Conservation (phyloP, 2,329 filamentous ascomycete species). For the Geosmithia flava region DNA sequence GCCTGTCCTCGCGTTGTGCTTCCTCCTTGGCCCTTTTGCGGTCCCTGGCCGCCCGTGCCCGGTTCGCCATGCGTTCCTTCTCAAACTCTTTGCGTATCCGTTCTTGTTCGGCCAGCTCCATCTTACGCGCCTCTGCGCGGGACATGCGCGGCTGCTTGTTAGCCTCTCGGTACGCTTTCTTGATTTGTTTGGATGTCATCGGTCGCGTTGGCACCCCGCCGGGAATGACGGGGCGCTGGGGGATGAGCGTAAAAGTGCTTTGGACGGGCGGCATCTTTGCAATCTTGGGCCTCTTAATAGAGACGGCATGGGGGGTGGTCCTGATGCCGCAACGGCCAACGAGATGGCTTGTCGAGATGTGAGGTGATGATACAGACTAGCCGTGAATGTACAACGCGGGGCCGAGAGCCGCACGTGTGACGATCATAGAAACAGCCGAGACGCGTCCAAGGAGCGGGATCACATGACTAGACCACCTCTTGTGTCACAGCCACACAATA, state of each 20-base stretch:
- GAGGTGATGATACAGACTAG: not conserved
- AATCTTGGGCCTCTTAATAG: not conserved
- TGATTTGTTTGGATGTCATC: slow-evolving; percentile 29
- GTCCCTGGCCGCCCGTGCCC: slow-evolving; percentile 37
- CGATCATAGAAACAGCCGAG: not conserved
- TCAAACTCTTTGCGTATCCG: slow-evolving; percentile 39
- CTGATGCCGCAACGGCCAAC: not conserved
- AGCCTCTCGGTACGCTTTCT: slow-evolving; percentile 22
- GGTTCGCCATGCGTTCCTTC: slow-evolving; percentile 32
- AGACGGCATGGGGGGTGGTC: not conserved
- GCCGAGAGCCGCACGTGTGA: not conserved
- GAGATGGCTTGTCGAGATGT: not conserved
- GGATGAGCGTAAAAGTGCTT: slow-evolving; percentile 31
- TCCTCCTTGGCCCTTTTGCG: slow-evolving; percentile 42
- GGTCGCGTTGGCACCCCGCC: slow-evolving; percentile 11
- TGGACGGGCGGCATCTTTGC: slow-evolving; percentile 20
- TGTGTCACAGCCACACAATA: not conserved
- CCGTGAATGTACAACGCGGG: not conserved
- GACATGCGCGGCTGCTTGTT: slow-evolving; percentile 23
- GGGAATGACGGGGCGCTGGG: slow-evolving; percentile 10
- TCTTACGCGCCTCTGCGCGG: slow-evolving; percentile 22
- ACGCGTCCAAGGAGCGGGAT: slow-evolving; percentile 2
- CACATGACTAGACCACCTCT: slow-evolving; percentile 3
- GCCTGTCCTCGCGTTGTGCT: slow-evolving; percentile 35
- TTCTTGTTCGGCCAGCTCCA: slow-evolving; percentile 37